Conservation (phyloP, 805 yeast genomes). For the Candida ponderosae region DNA sequence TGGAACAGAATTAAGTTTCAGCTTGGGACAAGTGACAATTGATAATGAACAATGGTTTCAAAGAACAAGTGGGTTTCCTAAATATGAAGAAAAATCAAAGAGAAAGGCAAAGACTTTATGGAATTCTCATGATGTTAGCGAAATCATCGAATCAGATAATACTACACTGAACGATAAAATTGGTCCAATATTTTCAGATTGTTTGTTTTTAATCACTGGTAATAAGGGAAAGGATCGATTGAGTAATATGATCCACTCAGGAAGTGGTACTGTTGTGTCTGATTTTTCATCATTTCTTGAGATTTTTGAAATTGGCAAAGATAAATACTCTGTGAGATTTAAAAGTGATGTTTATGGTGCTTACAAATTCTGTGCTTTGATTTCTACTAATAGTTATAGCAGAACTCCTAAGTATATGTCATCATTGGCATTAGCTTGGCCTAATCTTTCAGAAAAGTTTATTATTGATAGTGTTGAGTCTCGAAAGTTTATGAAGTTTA, state of each 20-base stretch:
- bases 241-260: slow-evolving; percentile 24
- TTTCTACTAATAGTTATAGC: slow-evolving; percentile 43
- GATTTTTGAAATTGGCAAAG: slow-evolving; percentile 2
- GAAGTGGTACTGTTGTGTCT: slow-evolving; percentile 36
- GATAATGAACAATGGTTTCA: slow-evolving; percentile 27
- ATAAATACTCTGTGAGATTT: slow-evolving; percentile 1
- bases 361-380: slow-evolving; percentile 54
- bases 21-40: slow-evolving; percentile 24
- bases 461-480: slow-evolving; percentile 40
- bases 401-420: slow-evolving; percentile 75
- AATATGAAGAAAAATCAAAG: slow-evolving; percentile 7
- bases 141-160: slow-evolving; percentile 4
- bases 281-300: slow-evolving; percentile 22
- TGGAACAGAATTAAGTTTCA: slow-evolving; percentile 12
- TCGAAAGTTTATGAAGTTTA: slow-evolving; percentile 31
- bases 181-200: slow-evolving; percentile 21
- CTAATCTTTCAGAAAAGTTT: slow-evolving; percentile 56
- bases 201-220: slow-evolving; percentile 34
- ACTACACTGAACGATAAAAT: not conserved
- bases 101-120: slow-evolving; percentile 7
- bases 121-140: slow-evolving; percentile 11
- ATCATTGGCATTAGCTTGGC: slow-evolving; percentile 80
- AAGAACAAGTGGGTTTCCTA: slow-evolving; percentile 21
- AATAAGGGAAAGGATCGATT: slow-evolving; percentile 25
- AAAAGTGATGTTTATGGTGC: slow-evolving; percentile 6